Evolutionary conservation across 2,329 filamentous ascomycete genomes (phyloP), one percentile per base, ranked within the genome.

Genomic region (Diaporthe vaccinii): DNA sequence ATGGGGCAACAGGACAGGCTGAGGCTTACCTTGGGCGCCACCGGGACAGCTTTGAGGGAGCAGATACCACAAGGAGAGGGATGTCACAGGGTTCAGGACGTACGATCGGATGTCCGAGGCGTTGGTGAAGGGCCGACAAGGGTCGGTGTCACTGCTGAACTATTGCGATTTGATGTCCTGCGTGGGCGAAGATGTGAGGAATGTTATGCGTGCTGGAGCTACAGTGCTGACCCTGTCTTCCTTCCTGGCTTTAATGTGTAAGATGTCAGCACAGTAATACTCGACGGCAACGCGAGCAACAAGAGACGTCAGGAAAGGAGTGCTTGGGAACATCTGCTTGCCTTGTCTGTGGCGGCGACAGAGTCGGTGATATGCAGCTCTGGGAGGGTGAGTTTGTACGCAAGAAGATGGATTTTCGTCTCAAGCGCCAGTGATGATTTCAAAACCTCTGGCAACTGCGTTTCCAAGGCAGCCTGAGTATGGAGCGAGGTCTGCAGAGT

Each of bases 11-110:
- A 12, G 39, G 17, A 31, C 28, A 67, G 44, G 36, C 44, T 67
- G 62, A 12, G 62, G 62, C 62, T 67, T 67, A 67, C 62, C 46
- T 67, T 67, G 25, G 20, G 28, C 44, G 28, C 44, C 44, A 49
- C 61, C 25, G 41, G 41, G n/a, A n/a, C 41, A n/a, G 41, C 41
- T 65, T 34, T 31, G 61, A 34, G 41, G 58, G 41, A 17, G 41
- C 41, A 44, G 41, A 20, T 44, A 20, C 41, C 41, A 20, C 41
- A 20, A 8, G 14, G 15, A 15, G 49, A 53, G 49, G 25, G n/a
- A 65, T 49, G 41, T 10, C 61, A 65, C 41, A 65, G 41, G 41
- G 41, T 34, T 15, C 41, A 34, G 9, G 41, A 65, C 41, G 41
- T n/a, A 17, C 17, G 10, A 22, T 49, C 39, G 28, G 61, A 49